Conservation (phyloP, 495 filamentous ascomycete genomes). For the Endocarpon pusillum region DNA sequence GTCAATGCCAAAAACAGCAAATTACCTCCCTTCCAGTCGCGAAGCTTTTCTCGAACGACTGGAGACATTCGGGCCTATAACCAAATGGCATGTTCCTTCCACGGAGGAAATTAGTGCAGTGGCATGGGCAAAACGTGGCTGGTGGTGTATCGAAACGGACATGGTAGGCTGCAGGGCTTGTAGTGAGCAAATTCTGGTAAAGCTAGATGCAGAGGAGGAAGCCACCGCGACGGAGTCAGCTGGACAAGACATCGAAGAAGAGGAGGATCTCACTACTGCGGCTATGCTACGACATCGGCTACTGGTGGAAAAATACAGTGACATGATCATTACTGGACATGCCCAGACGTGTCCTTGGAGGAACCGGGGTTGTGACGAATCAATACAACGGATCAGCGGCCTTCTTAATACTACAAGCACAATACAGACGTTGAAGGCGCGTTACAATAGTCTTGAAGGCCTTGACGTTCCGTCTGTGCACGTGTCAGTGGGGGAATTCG, state of each 20-base stretch:
- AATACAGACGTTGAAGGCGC: too few species aligned
- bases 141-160: slow-evolving; percentile 70
- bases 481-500: too few species aligned
- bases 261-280: too few species aligned
- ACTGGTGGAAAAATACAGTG: slow-evolving; percentile 63
- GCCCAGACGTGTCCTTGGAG: slow-evolving; percentile 77
- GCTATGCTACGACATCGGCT: too few species aligned
- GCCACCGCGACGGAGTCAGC: too few species aligned
- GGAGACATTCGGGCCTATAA: slow-evolving; percentile 75
- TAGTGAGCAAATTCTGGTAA: slow-evolving; percentile 63
- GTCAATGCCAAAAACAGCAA: slow-evolving; percentile 22
- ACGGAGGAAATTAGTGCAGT: slow-evolving; percentile 73
- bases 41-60: slow-evolving; percentile 65
- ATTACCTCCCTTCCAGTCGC: slow-evolving; percentile 73
- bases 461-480: too few species aligned
- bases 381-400: too few species aligned
- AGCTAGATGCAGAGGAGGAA: slow-evolving; percentile 41
- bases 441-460: too few species aligned
- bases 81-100: slow-evolving; percentile 65
- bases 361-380: slow-evolving; percentile 63
- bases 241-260: too few species aligned
- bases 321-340: slow-evolving; percentile 58
- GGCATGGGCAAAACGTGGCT: slow-evolving; percentile 88
- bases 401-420: too few species aligned
- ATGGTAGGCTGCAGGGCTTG: slow-evolving; percentile 70